Evolutionary conservation across 176 grass and related monocot genomes (phyloP).

Genomic region (bread wheat (Triticum aestivum)): IWGSC_CS_RefSeq_v2.1 NC_057800.1:715273189-715273688

Average conservation of each 20-base stretch:
- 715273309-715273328: conserved; percentile 1
- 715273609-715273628: background rate
- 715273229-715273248: conserved; percentile 40
- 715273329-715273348: conserved; percentile 26
- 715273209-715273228: conserved; percentile 34
- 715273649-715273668: background rate
- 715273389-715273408: conserved; percentile 29
- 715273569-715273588: background rate
- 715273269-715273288: conserved; percentile 37
- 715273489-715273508: conserved; percentile 45
- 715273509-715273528: conserved; percentile 39
- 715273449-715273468: conserved; percentile 24
- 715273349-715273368: background rate
- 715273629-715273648: background rate
- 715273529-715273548: conserved; percentile 43
- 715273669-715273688: too few relatives aligned
- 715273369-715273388: conserved; percentile 26
- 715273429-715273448: background rate
- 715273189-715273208: conserved; percentile 42
- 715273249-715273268: background rate
- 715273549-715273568: conserved; percentile 45
- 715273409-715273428: conserved; percentile 30
- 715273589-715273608: background rate
- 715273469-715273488: conserved; percentile 50
- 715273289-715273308: background rate